Evolutionary conservation across 2,329 filamentous ascomycete species (phyloP).

Genomic region (Paraconiothyrium sp.): DNA sequence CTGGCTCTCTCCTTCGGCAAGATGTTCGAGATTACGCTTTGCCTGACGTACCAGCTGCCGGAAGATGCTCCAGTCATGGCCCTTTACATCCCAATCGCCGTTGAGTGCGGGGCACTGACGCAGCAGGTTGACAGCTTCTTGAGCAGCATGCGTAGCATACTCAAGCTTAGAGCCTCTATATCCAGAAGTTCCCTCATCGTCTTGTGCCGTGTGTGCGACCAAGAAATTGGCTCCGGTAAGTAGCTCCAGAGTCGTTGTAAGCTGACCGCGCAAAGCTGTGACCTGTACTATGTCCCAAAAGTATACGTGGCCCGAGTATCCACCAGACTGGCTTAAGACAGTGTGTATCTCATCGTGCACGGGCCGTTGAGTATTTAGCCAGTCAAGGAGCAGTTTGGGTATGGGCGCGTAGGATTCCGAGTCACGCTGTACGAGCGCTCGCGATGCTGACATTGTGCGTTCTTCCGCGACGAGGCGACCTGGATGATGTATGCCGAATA

Average conservation of each 20-base stretch:
- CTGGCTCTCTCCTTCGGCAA: conserved; percentile 77
- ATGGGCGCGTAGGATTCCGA: conserved; percentile 60
- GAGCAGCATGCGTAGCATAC: conserved; percentile 77
- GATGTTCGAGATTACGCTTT: conserved; percentile 75
- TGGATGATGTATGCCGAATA: conserved; percentile 79
- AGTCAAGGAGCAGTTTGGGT: conserved; percentile 82
- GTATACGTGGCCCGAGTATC: conserved; percentile 76
- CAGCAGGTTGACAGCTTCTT: conserved; percentile 74
- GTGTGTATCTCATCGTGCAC: conserved; percentile 72
- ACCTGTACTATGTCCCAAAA: conserved; percentile 86
- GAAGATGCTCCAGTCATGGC: conserved; percentile 84
- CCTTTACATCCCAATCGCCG: conserved; percentile 83
- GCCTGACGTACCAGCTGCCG: conserved; percentile 76
- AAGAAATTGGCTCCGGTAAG: conserved; percentile 82
- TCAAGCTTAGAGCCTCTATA: conserved; percentile 81
- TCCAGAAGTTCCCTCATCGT: conserved; percentile 71
- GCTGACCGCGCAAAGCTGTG: conserved; percentile 77
- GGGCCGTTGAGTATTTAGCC: conserved; percentile 80
- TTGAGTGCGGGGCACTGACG: conserved; percentile 74
- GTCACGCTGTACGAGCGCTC: conserved; percentile 35
- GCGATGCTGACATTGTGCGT: conserved; percentile 36
- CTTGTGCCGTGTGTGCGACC: conserved; percentile 70
- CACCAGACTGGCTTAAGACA: conserved; percentile 71
- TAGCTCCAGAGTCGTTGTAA: conserved; percentile 72
- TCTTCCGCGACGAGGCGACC: conserved; percentile 38